These are phyloP conservation scores for Rhytidhysteron rufulum DNA, from an alignment of 2,329 filamentous ascomycete species.

Conservation along the genomic window DNA sequence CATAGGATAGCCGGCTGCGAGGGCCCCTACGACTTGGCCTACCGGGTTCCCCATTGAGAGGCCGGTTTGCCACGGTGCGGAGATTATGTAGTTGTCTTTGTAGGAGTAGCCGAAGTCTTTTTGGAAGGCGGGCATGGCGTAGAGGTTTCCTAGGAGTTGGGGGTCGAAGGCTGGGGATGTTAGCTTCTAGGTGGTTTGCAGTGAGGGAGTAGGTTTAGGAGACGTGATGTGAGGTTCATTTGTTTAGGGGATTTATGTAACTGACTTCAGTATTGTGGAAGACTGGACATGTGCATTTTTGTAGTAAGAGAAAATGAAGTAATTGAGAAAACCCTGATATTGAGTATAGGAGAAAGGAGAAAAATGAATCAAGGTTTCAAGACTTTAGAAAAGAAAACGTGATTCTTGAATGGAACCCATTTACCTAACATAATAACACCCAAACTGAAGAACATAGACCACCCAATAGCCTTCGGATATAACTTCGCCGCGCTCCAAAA, in stretches of 20 bases:
- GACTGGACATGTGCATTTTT: too few species aligned
- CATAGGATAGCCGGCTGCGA: slow-evolving; percentile 35
- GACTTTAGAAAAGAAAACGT: too few species aligned
- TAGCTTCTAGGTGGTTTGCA: neutral
- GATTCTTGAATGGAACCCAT: slow-evolving; percentile 1
- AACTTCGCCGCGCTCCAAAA: slow-evolving; percentile 38
- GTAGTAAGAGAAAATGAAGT: neutral
- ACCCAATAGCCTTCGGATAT: slow-evolving; percentile 47
- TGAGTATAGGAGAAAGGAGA: too few species aligned
- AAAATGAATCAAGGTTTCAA: too few species aligned
- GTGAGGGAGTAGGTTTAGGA: neutral
- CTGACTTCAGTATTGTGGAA: too few species aligned
- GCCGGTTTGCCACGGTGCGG: slow-evolving; percentile 37
- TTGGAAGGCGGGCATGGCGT: slow-evolving; percentile 57
- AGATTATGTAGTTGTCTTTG: slow-evolving; percentile 33
- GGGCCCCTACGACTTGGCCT: slow-evolving; percentile 55
- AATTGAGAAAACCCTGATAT: too few species aligned
- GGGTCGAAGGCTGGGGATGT: slow-evolving; percentile 52
- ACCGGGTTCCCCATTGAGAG: slow-evolving; percentile 51
- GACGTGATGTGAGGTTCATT: neutral
- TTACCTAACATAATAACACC: slow-evolving; percentile 56
- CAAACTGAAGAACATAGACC: slow-evolving; percentile 58
- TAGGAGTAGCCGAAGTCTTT: slow-evolving; percentile 53
- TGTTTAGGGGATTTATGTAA: neutral
- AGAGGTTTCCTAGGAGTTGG: slow-evolving; percentile 61